These are phyloP conservation scores for Colletotrichum filicis DNA, from an alignment of 2,329 filamentous ascomycete genomes.

Conservation along the genomic window DNA sequence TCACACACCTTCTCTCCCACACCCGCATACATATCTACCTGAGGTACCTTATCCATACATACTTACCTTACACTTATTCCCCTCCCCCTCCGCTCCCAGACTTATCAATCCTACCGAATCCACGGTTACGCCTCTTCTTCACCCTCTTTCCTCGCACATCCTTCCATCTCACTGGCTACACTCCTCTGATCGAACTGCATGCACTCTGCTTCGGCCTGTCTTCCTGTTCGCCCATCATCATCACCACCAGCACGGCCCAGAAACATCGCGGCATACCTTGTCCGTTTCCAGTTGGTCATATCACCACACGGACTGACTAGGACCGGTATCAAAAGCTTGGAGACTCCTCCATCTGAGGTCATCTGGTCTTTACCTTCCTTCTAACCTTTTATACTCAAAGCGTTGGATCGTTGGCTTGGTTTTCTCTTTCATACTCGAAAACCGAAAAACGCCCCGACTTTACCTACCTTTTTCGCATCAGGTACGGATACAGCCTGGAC, in stretches of 20 bases:
- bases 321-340: conserved; percentile 33
- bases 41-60: neutral
- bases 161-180: neutral
- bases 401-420: conserved; percentile 11
- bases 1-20: neutral
- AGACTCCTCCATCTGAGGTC: conserved; percentile 29
- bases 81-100: neutral
- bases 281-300: conserved; percentile 35
- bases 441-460: neutral
- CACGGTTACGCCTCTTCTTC: neutral
- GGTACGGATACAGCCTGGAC: conserved; percentile 7
- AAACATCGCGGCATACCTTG: conserved; percentile 20
- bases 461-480: neutral
- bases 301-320: conserved; percentile 33
- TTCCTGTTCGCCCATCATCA: neutral
- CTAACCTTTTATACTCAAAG: conserved; percentile 20
- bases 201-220: neutral
- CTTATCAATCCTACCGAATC: neutral
- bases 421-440: conserved; percentile 1
- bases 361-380: conserved; percentile 12
- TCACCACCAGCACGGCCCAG: neutral
- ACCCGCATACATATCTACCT: neutral
- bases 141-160: neutral
- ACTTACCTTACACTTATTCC: neutral
- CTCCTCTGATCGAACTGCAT: neutral